These are phyloP conservation scores for Erythrophleum fordii DNA, from an alignment of 306 rosid species.

Conservation along the genomic window DNA sequence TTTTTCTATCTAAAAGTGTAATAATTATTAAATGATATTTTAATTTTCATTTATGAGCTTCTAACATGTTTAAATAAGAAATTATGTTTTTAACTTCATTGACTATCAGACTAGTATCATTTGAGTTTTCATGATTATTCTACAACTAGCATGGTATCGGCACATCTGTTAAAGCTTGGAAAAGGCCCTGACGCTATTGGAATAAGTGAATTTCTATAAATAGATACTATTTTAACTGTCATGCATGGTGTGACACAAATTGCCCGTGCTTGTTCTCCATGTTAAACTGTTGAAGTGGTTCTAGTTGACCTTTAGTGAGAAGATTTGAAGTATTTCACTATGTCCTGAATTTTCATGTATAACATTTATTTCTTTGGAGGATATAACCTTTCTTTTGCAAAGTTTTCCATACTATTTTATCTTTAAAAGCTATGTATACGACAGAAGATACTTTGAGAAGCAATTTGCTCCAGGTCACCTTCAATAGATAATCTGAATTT, in stretches of 20 bases:
- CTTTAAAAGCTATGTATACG: background rate
- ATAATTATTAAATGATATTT: too few relatives aligned
- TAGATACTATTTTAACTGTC: background rate
- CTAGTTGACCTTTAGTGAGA: background rate
- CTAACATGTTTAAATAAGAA: slow-evolving; percentile 1
- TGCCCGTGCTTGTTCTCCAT: background rate
- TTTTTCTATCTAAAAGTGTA: too few relatives aligned
- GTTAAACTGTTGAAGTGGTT: background rate
- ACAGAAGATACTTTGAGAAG: background rate
- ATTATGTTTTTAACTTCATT: slow-evolving; percentile 18
- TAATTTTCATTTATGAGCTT: background rate
- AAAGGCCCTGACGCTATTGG: background rate
- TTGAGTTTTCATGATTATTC: background rate
- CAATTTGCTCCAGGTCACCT: background rate
- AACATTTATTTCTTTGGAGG: background rate
- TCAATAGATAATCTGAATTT: background rate
- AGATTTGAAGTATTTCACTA: background rate
- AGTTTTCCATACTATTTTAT: background rate
- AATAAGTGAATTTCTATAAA: background rate
- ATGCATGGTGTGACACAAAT: background rate
- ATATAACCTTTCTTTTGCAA: background rate
- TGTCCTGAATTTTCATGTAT: background rate
- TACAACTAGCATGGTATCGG: background rate
- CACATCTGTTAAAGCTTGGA: background rate
- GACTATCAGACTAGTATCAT: background rate